Evolutionary conservation across 164 flowering plant species (phyloP).

Genomic region (Amborella trichopoda): DNA sequence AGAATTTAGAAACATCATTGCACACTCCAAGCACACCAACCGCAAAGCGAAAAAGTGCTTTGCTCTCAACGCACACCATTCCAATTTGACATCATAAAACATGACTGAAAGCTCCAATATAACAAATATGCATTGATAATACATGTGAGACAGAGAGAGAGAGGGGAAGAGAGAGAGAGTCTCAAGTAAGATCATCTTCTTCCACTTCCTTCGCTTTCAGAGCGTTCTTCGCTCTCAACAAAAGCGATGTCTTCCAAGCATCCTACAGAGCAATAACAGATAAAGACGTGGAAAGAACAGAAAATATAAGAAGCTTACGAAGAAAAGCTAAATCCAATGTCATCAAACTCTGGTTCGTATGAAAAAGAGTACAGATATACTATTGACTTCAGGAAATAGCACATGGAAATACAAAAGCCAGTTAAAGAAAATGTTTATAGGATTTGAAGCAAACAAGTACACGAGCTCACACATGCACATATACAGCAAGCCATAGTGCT

Average conservation of each 20-base stretch:
- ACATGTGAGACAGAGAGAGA: too few species aligned
- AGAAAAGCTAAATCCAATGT: background rate
- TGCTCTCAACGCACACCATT: too few species aligned
- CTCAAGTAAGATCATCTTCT: slow-evolving; percentile 69
- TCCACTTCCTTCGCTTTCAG: slow-evolving; percentile 55
- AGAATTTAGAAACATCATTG: too few species aligned
- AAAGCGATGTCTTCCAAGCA: slow-evolving; percentile 66
- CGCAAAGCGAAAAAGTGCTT: too few species aligned
- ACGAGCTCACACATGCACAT: too few species aligned
- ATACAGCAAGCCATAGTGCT: too few species aligned
- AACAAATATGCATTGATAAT: too few species aligned
- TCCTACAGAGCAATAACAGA: slow-evolving; percentile 25
- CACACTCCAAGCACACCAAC: too few species aligned
- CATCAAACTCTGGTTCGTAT: background rate
- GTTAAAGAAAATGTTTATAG: background rate
- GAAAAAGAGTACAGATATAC: too few species aligned
- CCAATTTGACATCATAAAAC: too few species aligned
- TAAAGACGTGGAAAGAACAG: background rate
- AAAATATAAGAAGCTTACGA: too few species aligned
- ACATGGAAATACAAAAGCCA: background rate
- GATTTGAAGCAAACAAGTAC: background rate
- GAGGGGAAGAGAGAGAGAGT: background rate
- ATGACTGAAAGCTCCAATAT: too few species aligned
- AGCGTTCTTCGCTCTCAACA: slow-evolving; percentile 61
- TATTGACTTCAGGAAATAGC: background rate